A percentile compares a stretch with the other conserved stretches of the same genome.
phyloP scores from a whole-genome alignment of 2,329 filamentous ascomycete genomes.

The Microcyclospora pomicola region DNA sequence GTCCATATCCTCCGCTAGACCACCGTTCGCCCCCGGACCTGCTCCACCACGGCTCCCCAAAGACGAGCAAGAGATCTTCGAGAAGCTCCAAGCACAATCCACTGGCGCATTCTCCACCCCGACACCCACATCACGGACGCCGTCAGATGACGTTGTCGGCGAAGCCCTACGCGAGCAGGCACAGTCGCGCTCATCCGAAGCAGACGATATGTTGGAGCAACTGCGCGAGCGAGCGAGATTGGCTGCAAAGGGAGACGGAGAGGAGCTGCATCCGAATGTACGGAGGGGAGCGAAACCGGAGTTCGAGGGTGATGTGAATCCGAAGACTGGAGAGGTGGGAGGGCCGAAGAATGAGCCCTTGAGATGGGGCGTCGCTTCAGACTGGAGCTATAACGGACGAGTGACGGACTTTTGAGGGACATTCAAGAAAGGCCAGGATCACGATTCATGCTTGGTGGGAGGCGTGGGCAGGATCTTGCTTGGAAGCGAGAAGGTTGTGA shows the following conservation, averaged over 20 bases:
- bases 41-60: conserved; percentile 76
- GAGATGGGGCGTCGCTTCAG: conserved; percentile 62
- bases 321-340: conserved; percentile 86
- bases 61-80: conserved; percentile 80
- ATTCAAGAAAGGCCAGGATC: not conserved
- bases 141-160: conserved; percentile 1
- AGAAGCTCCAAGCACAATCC: conserved; percentile 64
- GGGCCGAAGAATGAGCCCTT: conserved; percentile 96
- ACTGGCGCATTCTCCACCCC: conserved; percentile 66
- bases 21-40: conserved; percentile 34
- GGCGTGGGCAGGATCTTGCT: not conserved
- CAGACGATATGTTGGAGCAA: conserved; percentile 16
- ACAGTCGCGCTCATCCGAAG: conserved; percentile 8
- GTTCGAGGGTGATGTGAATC: conserved; percentile 85
- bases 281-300: conserved; percentile 70
- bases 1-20: conserved; percentile 26
- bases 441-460: not conserved
- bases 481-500: not conserved
- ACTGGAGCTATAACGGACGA: conserved; percentile 90
- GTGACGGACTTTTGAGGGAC: conserved; percentile 68
- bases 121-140: conserved; percentile 20
- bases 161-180: not conserved
- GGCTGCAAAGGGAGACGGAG: conserved; percentile 44
- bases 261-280: conserved; percentile 56
- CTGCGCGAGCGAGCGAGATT: conserved; percentile 28